Base-by-base conservation (phyloP, 805 yeast species). In the Candida dendrica region DNA sequence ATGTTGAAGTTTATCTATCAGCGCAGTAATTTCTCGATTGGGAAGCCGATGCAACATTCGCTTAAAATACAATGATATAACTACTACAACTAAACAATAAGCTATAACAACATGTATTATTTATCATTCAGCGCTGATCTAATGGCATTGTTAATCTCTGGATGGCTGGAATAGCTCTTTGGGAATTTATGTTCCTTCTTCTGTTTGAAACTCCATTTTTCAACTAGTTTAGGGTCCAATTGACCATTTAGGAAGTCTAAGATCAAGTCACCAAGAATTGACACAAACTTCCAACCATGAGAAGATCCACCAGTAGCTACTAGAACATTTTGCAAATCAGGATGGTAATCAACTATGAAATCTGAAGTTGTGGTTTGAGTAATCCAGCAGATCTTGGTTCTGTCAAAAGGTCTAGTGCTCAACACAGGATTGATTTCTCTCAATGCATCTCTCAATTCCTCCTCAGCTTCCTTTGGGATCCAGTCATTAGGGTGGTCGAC, bases 371-470 rank as follows among this genome's bases (percentile, higher is more conserved):
- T 53, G 7, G 64, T 53, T 39, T 61, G 64, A 14, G 59, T 56
- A 36, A 54, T 49, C 65, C 65, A 71, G 47, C 69, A 70, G 42
- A 63, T 69, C 41, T 66, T 71, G 15, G 65, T 68, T 3, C 47
- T 38, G 15, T 38, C 42, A 37, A 47, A 47, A 26, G 48, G 46
- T 24, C 52, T 37, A 6, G 34, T 22, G 9, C 39, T 34, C 6
- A 48, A 32, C 1, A 40, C 33, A 17, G 52, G 52, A 42, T 44
- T 42, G 14, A 47, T 43, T 38, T 47, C 50, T 27, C 29, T 69
- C 64, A 41, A 71, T 51, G 40, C 57, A 57, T 31, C 59, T 33
- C 50, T 41, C 10, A 48, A 32, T 10, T 40, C 41, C 3, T 16
- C 18, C 27, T 48, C 50, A 1, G 50, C 45, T 6, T 36, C 43